phyloP scores from a whole-genome alignment of 148 eudicot species.

The Nepenthes gracilis region DNA sequence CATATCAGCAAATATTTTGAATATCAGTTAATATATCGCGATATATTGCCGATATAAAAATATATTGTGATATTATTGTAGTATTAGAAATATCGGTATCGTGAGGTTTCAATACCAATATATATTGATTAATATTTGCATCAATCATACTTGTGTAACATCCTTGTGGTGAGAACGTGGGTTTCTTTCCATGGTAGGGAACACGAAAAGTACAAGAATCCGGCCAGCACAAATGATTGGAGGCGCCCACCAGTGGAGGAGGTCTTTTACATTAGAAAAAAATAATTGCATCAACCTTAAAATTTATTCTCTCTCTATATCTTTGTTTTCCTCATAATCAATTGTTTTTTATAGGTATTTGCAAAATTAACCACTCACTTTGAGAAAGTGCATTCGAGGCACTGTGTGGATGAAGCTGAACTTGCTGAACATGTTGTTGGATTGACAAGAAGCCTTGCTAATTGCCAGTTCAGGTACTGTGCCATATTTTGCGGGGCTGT shows the following conservation, averaged over 20 bases:
- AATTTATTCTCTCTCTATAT: background rate
- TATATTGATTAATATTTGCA: no score
- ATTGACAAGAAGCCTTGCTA: slow-evolving; percentile 76
- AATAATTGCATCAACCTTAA: background rate
- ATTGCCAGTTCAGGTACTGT: slow-evolving; percentile 63
- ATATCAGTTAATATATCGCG: no score
- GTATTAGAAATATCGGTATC: no score
- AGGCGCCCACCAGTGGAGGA: slow-evolving; percentile 84
- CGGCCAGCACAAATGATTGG: slow-evolving; percentile 38
- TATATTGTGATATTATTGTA: no score
- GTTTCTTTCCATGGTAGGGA: slow-evolving; percentile 37
- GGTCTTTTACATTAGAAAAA: slow-evolving; percentile 22
- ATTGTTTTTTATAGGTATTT: slow-evolving; percentile 37
- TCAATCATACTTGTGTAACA: no score
- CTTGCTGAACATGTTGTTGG: slow-evolving; percentile 92
- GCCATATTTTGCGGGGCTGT: background rate
- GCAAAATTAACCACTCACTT: slow-evolving; percentile 62
- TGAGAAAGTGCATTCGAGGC: slow-evolving; percentile 64
- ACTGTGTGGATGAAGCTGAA: slow-evolving; percentile 84
- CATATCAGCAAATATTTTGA: no score
- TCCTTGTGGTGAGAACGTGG: no score
- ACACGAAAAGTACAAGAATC: slow-evolving; percentile 65
- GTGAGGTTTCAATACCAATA: no score
- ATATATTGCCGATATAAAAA: no score
- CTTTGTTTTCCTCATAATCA: background rate